Percentiles rank a stretch among this genome's conserved stretches.
Conservation (phyloP, 2,329 filamentous ascomycete genomes). For the Lachnellula occidentalis region DNA sequence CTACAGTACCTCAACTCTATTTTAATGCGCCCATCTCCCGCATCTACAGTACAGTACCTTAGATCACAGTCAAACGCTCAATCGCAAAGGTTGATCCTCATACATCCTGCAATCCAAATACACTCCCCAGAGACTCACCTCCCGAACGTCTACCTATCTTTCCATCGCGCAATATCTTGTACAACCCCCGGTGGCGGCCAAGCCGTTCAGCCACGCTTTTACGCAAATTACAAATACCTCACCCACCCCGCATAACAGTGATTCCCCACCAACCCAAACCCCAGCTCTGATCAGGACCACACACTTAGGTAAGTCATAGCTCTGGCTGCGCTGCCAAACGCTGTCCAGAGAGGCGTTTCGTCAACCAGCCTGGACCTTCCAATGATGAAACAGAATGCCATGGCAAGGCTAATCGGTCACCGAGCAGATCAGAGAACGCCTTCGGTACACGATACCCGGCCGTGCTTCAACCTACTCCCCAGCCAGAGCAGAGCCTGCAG, state of each 20-base stretch:
- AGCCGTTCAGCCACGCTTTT: constrained; percentile 1
- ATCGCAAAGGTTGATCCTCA: background rate
- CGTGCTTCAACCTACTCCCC: background rate
- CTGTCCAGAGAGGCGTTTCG: background rate
- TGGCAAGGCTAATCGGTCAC: constrained; percentile 12
- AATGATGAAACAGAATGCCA: constrained; percentile 6
- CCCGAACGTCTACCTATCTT: background rate
- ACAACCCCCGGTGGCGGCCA: constrained; percentile 1
- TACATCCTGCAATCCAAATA: background rate
- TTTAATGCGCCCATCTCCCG: too few relatives aligned
- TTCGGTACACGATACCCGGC: constrained; percentile 1
- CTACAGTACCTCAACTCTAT: too few relatives aligned
- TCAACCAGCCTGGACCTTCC: background rate
- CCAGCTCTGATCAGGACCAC: constrained; percentile 2
- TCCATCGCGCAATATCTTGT: background rate
- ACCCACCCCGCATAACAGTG: constrained; percentile 7
- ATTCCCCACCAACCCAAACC: constrained; percentile 5
- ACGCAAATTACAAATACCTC: constrained; percentile 22
- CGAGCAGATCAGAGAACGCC: constrained; percentile 10
- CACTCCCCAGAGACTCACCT: background rate
- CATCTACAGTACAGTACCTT: too few relatives aligned
- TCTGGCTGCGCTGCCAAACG: background rate
- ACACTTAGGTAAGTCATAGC: constrained; percentile 17
- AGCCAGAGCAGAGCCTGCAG: constrained; percentile 6
- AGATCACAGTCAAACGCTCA: too few relatives aligned